These are phyloP conservation scores for Metschnikowia dekortorum DNA, from an alignment of 805 yeast species.

Conservation along the genomic window DNA sequence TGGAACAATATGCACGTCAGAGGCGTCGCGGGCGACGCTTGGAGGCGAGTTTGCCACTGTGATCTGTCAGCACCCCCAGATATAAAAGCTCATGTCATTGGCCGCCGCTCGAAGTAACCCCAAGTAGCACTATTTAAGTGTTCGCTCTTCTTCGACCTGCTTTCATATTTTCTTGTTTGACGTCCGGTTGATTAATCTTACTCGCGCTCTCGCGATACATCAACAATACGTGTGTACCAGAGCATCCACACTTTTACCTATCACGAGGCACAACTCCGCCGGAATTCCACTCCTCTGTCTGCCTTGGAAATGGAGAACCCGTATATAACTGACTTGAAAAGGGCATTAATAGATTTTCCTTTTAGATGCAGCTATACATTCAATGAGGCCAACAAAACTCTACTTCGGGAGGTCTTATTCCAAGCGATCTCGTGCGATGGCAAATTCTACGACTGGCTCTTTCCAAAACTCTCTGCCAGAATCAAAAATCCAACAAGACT, in stretches of 20 bases:
- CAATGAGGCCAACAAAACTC: slow-evolving; percentile 23
- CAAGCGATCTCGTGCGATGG: slow-evolving; percentile 41
- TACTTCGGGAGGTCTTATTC: slow-evolving; percentile 41
- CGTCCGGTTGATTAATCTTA: not conserved
- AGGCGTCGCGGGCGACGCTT: not conserved
- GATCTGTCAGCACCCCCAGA: not conserved
- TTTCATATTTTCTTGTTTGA: not conserved
- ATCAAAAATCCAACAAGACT: not conserved
- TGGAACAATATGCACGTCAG: not conserved
- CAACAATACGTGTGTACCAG: not conserved
- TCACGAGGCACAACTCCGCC: not conserved
- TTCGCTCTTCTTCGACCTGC: not conserved
- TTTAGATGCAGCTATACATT: slow-evolving; percentile 26
- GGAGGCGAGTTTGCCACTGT: slow-evolving; percentile 2
- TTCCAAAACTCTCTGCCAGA: slow-evolving; percentile 26
- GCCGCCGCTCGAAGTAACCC: not conserved
- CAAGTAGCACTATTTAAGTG: no score
- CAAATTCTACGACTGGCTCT: slow-evolving; percentile 33
- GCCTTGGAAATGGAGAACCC: slow-evolving; percentile 4
- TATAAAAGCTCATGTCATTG: not conserved
- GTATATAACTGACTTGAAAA: slow-evolving; percentile 14
- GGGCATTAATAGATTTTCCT: slow-evolving; percentile 39
- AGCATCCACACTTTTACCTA: not conserved
- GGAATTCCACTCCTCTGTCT: not conserved
- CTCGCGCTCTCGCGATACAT: not conserved